These are phyloP conservation scores for Podosphaera xanthii DNA, from an alignment of 2,329 filamentous ascomycete species.

Conservation along the genomic window DNA sequence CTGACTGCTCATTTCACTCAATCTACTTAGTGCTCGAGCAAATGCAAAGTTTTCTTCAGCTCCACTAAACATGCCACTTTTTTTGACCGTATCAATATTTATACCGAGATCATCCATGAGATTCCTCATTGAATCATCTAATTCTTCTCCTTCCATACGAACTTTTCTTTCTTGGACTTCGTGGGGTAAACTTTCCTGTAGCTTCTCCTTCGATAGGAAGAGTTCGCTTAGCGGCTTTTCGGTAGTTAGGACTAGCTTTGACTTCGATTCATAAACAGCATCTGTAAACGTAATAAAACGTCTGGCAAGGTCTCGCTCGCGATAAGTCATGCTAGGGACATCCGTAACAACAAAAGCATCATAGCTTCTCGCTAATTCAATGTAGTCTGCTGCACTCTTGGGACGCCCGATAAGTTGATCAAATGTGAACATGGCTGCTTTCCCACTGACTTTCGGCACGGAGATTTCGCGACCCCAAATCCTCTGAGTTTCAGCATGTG, in stretches of 20 bases:
- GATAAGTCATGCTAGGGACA: slow-evolving; percentile 75
- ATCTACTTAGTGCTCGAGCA: slow-evolving; percentile 59
- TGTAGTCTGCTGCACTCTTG: slow-evolving; percentile 82
- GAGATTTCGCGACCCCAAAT: slow-evolving; percentile 86
- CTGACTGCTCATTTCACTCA: slow-evolving; percentile 81
- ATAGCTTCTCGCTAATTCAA: slow-evolving; percentile 76
- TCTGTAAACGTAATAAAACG: slow-evolving; percentile 97
- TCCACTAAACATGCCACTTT: slow-evolving; percentile 68
- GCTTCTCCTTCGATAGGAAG: slow-evolving; percentile 54
- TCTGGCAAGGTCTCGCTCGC: slow-evolving; percentile 65
- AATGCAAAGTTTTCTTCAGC: slow-evolving; percentile 96
- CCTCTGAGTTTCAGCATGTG: slow-evolving; percentile 54
- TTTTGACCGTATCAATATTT: slow-evolving; percentile 67
- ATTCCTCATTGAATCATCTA: slow-evolving; percentile 50
- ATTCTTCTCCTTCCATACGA: slow-evolving; percentile 18
- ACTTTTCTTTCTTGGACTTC: slow-evolving; percentile 19
- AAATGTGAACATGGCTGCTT: slow-evolving; percentile 78
- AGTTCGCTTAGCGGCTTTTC: slow-evolving; percentile 66
- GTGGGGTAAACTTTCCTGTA: slow-evolving; percentile 34
- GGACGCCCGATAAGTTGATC: slow-evolving; percentile 73
- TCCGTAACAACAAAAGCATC: slow-evolving; percentile 82
- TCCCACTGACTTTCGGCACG: slow-evolving; percentile 71
- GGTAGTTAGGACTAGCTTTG: slow-evolving; percentile 86
- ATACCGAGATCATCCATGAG: slow-evolving; percentile 76
- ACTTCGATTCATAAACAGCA: slow-evolving; percentile 75